A percentile compares a stretch with the other conserved stretches of the same genome.
Evolutionary conservation across 441 rosid genomes (phyloP).

Genomic region (Breynia disticha): DNA sequence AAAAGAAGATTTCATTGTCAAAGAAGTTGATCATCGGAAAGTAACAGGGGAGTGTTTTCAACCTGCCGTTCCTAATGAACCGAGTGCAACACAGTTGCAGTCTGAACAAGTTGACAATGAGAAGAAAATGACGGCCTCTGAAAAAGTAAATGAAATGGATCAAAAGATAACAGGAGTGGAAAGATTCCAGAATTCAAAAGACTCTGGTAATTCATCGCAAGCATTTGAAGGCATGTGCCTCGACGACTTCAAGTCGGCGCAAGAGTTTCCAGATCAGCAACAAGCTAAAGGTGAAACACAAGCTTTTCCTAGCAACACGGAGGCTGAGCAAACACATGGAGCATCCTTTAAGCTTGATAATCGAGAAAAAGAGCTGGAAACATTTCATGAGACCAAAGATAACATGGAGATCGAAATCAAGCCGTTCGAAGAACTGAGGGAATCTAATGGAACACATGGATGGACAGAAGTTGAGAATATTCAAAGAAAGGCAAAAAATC

Average conservation of each 20-base stretch:
- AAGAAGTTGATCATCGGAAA: constrained; percentile 19
- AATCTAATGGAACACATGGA: constrained; percentile 11
- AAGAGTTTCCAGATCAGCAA: constrained; percentile 15
- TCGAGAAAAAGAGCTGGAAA: constrained; percentile 15
- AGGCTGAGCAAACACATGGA: constrained; percentile 1
- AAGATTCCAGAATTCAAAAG: constrained; percentile 15
- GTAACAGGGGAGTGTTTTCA: constrained; percentile 12
- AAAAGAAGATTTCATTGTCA: constrained; percentile 9
- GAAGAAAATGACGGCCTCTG: constrained; percentile 13
- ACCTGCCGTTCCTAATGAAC: constrained; percentile 3
- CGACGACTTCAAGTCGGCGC: constrained; percentile 13
- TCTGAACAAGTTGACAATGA: constrained; percentile 17
- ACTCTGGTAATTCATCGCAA: constrained; percentile 7
- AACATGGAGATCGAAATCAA: constrained; percentile 15
- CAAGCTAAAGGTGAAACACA: neutral
- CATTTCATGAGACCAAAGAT: constrained; percentile 17
- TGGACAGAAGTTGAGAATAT: constrained; percentile 17
- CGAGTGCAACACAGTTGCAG: constrained; percentile 6
- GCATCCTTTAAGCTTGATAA: constrained; percentile 13
- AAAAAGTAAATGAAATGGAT: constrained; percentile 18
- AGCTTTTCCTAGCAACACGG: constrained; percentile 2
- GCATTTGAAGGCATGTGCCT: constrained; percentile 14
- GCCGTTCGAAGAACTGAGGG: constrained; percentile 15
- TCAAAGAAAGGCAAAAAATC: constrained; percentile 13
- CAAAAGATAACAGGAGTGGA: constrained; percentile 15